These are phyloP conservation scores for Plasmodium vivax DNA, from an alignment of 169 alveolate genomes.

Conservation along the genomic window DNA sequence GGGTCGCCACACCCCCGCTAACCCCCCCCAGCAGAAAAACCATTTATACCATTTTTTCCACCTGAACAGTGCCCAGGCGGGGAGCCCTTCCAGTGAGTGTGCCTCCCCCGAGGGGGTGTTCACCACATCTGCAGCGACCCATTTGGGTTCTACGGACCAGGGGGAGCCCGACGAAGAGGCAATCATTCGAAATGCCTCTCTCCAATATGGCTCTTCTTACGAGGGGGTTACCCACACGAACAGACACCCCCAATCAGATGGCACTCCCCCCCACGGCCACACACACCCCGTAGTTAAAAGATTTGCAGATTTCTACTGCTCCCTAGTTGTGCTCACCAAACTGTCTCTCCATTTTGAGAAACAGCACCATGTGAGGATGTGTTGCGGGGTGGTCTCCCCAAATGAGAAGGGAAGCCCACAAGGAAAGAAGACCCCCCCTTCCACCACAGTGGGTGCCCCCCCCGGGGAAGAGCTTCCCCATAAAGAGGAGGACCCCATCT, in stretches of 20 bases:
- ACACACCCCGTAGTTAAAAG: constrained; percentile 15
- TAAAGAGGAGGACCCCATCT: neutral
- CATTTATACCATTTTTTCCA: neutral
- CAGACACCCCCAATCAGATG: neutral
- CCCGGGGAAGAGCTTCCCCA: neutral
- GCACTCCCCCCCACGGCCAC: neutral
- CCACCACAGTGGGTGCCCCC: neutral
- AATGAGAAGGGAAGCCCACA: neutral
- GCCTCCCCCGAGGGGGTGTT: neutral
- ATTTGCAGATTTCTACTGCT: constrained; percentile 57
- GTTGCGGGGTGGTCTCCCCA: neutral
- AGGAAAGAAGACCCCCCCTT: neutral
- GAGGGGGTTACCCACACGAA: neutral
- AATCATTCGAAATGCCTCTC: neutral
- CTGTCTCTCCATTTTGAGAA: constrained; percentile 5
- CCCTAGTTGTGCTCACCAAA: constrained; percentile 3
- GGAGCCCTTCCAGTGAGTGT: neutral
- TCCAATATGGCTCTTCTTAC: neutral
- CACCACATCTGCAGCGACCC: neutral
- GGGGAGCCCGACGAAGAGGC: neutral
- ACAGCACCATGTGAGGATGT: neutral
- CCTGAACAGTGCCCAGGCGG: neutral
- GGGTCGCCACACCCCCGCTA: neutral
- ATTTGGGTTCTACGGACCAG: neutral
- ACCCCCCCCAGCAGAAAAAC: neutral